Percentiles rank a stretch among this genome's conserved stretches.
These are phyloP conservation scores for Aaosphaeria arxii DNA, from an alignment of 2,329 filamentous ascomycete genomes.

Conservation along the genomic window DNA sequence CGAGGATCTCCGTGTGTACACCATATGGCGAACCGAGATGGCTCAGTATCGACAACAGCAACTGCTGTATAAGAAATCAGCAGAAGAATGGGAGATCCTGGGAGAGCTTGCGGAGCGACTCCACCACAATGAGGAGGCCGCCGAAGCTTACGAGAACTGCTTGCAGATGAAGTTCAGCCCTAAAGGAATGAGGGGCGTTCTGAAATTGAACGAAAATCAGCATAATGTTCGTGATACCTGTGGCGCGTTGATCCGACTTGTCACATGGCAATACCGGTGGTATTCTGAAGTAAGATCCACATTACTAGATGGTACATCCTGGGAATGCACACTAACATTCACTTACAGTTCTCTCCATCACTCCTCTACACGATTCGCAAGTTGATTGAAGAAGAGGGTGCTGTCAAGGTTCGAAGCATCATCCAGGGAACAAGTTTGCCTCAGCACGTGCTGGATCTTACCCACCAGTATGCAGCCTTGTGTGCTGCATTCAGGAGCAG, in stretches of 20 bases:
- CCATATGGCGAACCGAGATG: conserved; percentile 98
- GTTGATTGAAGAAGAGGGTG: conserved; percentile 95
- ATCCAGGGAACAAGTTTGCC: conserved; percentile 94
- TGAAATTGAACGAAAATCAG: conserved; percentile 73
- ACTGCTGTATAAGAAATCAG: conserved; percentile 92
- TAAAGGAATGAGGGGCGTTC: conserved; percentile 82
- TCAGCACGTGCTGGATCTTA: conserved; percentile 88
- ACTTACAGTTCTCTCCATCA: conserved; percentile 75
- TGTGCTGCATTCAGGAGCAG: conserved; percentile 95
- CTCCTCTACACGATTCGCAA: conserved; percentile 84
- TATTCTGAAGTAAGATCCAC: conserved; percentile 73
- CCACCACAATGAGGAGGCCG: conserved; percentile 86
- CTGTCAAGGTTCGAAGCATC: conserved; percentile 94
- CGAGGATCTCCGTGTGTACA: conserved; percentile 96
- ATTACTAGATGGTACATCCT: background rate
- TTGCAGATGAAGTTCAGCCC: conserved; percentile 86
- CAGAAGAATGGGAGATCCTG: conserved; percentile 97
- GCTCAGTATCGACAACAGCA: conserved; percentile 91
- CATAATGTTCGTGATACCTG: conserved; percentile 80
- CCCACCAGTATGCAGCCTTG: conserved; percentile 91
- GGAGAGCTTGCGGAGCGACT: conserved; percentile 88
- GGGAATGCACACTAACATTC: no score
- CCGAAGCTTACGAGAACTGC: conserved; percentile 90
- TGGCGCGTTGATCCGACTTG: conserved; percentile 80
- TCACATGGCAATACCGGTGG: conserved; percentile 99